Base-by-base conservation (phyloP, 345 rosid species). In the Viola odorata region DNA sequence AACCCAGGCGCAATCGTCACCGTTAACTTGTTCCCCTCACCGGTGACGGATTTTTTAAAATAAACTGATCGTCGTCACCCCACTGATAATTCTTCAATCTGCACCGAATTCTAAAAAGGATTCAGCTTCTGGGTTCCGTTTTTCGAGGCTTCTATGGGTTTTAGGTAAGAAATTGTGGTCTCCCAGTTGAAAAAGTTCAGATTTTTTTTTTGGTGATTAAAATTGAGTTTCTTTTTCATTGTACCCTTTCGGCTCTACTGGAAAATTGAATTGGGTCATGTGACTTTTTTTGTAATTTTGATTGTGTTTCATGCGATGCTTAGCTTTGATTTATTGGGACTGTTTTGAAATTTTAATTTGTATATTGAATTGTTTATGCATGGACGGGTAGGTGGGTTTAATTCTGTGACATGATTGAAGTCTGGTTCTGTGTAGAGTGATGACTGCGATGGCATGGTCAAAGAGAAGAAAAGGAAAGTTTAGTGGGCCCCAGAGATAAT, bases 1-100 rank as follows among this genome's bases (percentile, higher is more conserved):
- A n/a, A n/a, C n/a, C n/a, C n/a, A n/a, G n/a, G 71, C 62, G 75
- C 71, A 55, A 67, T 75, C 57, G 74, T 73, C 71, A 58, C 79
- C 78, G 63, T 63, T 69, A 77, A 53, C 74, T 70, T 61, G 69
- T 71, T 63, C 23, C 57, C 57, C 50, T 38, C 84, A 65, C 79
- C 76, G 76, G 65, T 68, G 75, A 69, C 74, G 55, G 70, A 56
- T 63, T 63, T 16, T 6, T 3, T 3, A 16, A 8, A 37, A 55
- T 39, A 6, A 57, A 51, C 61, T 41, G 57, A 67, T 7, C 12
- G 72, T 64, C 59, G 2, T 11, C 47, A 44, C 12, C 3, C 9
- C 47, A 6, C 1, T 11, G 12, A 7, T 42, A 11, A 7, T 44
- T 44, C 47, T 7, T 44, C 47, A 44, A 11, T 11, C 47, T 11